These are phyloP conservation scores for Talaromyces sp. DNA, from an alignment of 2,329 filamentous ascomycete genomes.

Conservation along the genomic window DNA sequence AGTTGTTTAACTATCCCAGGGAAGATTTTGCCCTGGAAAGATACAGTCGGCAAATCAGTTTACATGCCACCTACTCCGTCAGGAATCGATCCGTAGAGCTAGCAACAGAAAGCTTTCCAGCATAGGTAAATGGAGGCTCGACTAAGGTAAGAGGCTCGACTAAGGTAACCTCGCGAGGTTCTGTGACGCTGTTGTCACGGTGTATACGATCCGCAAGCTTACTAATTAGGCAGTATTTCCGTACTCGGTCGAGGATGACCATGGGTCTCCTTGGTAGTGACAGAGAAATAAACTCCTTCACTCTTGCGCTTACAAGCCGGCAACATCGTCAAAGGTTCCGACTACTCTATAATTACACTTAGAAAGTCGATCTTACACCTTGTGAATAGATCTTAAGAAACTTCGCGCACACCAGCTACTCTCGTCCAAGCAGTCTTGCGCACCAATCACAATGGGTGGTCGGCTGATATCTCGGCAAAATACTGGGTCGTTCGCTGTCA, in stretches of 20 bases:
- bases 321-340: not conserved
- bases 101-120: not conserved
- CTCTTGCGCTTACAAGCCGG: not conserved
- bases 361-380: not conserved
- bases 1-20: not conserved
- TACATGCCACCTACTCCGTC: not conserved
- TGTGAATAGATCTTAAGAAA: not conserved
- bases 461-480: slow-evolving; percentile 1
- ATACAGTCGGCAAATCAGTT: not conserved
- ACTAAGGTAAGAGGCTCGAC: not conserved
- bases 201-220: not conserved
- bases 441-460: not conserved
- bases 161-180: not conserved
- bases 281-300: not conserved
- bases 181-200: not conserved
- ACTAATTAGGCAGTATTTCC: not conserved
- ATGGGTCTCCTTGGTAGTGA: not conserved
- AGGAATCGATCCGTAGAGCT: not conserved
- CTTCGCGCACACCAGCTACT: not conserved
- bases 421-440: not conserved
- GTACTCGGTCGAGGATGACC: not conserved
- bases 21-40: not conserved
- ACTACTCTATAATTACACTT: not conserved
- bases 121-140: not conserved
- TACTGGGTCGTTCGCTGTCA: not conserved